Conservation (phyloP, 768 basidiomycete species). For the Tulasnella sp. region DNA sequence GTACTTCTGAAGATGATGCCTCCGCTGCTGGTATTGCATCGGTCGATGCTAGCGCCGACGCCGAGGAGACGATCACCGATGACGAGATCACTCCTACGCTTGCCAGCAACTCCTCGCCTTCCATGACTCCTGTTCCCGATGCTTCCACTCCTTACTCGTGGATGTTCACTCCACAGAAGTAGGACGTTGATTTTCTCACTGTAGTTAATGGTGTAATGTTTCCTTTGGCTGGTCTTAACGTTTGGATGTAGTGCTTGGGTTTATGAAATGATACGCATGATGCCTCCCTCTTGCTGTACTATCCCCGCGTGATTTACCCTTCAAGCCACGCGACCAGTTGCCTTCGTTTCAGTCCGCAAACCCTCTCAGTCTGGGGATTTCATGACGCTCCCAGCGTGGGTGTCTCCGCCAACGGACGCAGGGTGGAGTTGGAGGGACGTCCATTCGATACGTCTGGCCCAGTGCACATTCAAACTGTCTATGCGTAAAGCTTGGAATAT, state of each 20-base stretch:
- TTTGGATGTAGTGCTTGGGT: not conserved
- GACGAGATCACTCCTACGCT: not conserved
- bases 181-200: not conserved
- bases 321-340: not conserved
- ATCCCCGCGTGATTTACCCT: not conserved
- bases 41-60: slow-evolving; percentile 1
- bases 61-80: not conserved
- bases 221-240: not conserved
- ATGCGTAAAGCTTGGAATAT: not conserved
- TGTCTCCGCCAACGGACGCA: too few relatives aligned
- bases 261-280: not conserved
- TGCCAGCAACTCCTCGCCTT: not conserved
- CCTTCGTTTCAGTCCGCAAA: too few relatives aligned
- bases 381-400: too few relatives aligned
- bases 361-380: too few relatives aligned
- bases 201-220: not conserved
- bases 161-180: slow-evolving; percentile 18
- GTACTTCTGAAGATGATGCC: not conserved
- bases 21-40: not conserved
- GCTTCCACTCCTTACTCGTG: slow-evolving; percentile 24
- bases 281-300: not conserved
- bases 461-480: not conserved
- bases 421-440: too few relatives aligned
- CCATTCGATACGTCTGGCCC: too few relatives aligned
- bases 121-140: slow-evolving; percentile 21